Evolutionary conservation across 225 moss, liverwort and hornwort genomes (phyloP), one percentile per base, ranked within the genome.

Genomic region (Physcomitrellopsis africana): DNA sequence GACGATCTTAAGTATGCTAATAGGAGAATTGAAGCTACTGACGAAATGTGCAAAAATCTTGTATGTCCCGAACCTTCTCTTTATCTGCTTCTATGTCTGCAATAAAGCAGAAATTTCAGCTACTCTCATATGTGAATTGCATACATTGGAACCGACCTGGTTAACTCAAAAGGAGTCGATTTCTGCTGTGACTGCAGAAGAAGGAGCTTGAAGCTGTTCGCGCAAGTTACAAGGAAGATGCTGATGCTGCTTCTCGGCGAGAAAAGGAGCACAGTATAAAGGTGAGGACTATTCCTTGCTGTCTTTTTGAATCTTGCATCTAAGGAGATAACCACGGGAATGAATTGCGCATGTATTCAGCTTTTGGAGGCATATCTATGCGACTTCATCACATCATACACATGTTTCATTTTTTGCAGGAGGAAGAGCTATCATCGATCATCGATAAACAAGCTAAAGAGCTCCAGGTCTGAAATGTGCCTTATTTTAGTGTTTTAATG

Each of bases 191-290:
- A 47, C 63, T 11, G 22, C 80, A 88, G 87, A 85, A 82, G 85
- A 85, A 82, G 77, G 79, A 88, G 51, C 70, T 85, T 62, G 85
- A 88, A 82, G 82, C 80, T 72, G 85, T 74, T 43, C 68, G 67
- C 72, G 69, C 51, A 24, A 75, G 71, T 77, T 77, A 78, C 45
- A 72, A 73, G 66, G 77, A 80, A 75, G 82, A 80, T 58, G 65
- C 19, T 5, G 74, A 57, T 54, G 80, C 82, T 60, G 80, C 82
- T 65, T 47, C 82, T 77, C 63, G 58, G 51, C 77, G 76, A 66
- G 87, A 88, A 72, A 59, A 72, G 60, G 69, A 88, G 20, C 80
- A 47, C 48, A 58, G 23, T 57, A 57, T 61, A 29, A 87, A 77
- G 77, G 87, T 87, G 52, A 63, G 77, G 77, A 65, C 48, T 18